phyloP scores from a whole-genome alignment of 768 basidiomycete species.

The Wakefieldia striispora region DNA sequence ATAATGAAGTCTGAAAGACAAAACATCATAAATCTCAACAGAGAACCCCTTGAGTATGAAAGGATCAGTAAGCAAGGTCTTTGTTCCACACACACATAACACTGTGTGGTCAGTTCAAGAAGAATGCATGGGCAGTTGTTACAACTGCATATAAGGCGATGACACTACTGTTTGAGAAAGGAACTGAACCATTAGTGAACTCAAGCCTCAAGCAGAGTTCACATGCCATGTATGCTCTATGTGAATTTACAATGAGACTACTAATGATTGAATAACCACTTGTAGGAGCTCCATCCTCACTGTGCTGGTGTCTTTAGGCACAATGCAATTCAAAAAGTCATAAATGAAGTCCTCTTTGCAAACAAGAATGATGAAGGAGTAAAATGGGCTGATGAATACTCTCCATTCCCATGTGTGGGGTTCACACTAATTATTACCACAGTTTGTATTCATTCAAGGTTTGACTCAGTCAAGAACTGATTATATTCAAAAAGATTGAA shows the following conservation, averaged over 20 bases:
- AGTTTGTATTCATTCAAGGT: background rate
- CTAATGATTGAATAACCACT: too few relatives aligned
- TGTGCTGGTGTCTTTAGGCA: background rate
- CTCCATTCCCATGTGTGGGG: background rate
- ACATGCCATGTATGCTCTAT: background rate
- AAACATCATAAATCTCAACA: too few relatives aligned
- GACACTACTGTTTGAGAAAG: too few relatives aligned
- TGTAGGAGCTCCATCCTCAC: background rate
- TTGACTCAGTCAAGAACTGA: too few relatives aligned
- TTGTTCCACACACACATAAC: too few relatives aligned
- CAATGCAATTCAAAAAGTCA: background rate
- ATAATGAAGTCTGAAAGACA: too few relatives aligned
- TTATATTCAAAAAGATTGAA: too few relatives aligned
- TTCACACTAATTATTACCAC: background rate
- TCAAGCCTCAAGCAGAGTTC: background rate
- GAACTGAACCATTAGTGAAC: background rate
- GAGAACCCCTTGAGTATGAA: too few relatives aligned
- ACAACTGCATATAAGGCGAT: background rate
- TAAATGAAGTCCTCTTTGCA: background rate
- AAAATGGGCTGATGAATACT: background rate
- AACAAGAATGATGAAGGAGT: background rate
- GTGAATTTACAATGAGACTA: background rate
- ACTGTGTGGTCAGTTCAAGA: background rate
- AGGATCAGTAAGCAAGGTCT: too few relatives aligned
- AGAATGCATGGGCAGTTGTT: background rate